Evolutionary conservation across 768 basidiomycete genomes (phyloP), one percentile per base, ranked within the genome.

Genomic region (Hericium coralloides): DNA sequence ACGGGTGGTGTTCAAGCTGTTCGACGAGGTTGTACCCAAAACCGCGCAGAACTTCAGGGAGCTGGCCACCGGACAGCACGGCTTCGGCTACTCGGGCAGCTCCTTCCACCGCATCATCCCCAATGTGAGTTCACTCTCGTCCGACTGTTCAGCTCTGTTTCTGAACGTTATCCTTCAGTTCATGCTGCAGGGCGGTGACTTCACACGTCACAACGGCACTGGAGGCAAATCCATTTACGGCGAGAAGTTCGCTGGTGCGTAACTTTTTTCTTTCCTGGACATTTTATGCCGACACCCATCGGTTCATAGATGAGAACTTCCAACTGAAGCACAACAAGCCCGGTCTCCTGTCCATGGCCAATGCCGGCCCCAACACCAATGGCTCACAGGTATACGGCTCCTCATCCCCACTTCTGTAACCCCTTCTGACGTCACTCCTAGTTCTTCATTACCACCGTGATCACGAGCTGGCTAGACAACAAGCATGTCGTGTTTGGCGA

Each of bases 131-230:
- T 14, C 2, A 15, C 15, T 26, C 6, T 31, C 18, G 6, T 50
- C 23, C 1, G 43, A 8, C 17, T 45, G 2, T 31, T 25, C 3
- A 22, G 15, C 8, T 17, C 5, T 4, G n/a, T 25, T n/a, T 25
- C 12, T 9, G 25, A 5, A 25, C 20, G 26, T 25, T 12, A 20
- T 25, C 49, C 17, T 23, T 12, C 51, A 78, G 43, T 94, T 92
- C 73, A 92, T 92, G 89, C 77, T 92, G 57, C 92, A 95, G 70
- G 92, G 91, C 23, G 93, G 93, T 56, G 92, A 94, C 68, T 95
- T 95, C 70, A 87, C 85, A 60, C 52, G 59, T 7, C 59, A 62
- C 48, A 72, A 76, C 54, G 89, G 89, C 15, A 89, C 87, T 10
- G 90, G 89, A 58, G 90, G 89, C 50, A 88, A 84, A 71, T 87